Conservation (phyloP, 1,284 basidiomycete species). For the Ceratobasidium sp. region DNA sequence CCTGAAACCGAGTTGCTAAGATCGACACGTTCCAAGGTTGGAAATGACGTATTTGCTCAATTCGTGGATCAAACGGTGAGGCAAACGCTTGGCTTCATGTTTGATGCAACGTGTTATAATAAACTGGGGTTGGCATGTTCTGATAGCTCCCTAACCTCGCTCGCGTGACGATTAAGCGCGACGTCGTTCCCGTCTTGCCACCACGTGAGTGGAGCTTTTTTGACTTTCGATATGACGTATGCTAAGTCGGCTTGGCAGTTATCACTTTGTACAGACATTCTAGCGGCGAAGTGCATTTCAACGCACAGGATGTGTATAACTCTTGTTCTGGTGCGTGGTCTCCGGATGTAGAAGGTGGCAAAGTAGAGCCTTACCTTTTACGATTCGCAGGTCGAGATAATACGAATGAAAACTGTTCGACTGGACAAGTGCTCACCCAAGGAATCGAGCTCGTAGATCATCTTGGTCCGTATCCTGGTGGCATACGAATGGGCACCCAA, state of each 20-base stretch:
- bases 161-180: slow-evolving; percentile 67
- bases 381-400: slow-evolving; percentile 31
- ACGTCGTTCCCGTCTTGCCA: slow-evolving; percentile 66
- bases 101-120: background rate
- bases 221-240: background rate
- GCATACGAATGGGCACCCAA: background rate
- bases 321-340: slow-evolving; percentile 62
- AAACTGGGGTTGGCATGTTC: background rate
- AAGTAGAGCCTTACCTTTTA: background rate
- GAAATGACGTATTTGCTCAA: slow-evolving; percentile 72
- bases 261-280: slow-evolving; percentile 69
- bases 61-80: slow-evolving; percentile 64
- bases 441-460: slow-evolving; percentile 27
- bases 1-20: background rate
- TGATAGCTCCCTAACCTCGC: slow-evolving; percentile 56
- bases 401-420: slow-evolving; percentile 23
- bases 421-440: slow-evolving; percentile 22
- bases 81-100: slow-evolving; percentile 7
- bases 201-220: slow-evolving; percentile 27
- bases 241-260: slow-evolving; percentile 55
- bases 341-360: too few species aligned
- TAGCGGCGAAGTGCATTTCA: slow-evolving; percentile 72
- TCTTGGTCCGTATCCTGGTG: slow-evolving; percentile 36
- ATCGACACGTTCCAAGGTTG: slow-evolving; percentile 60
- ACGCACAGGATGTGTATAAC: slow-evolving; percentile 64